A percentile compares a stretch with the other conserved stretches of the same genome.
Conservation (phyloP, 805 yeast genomes). For the Nakazawaea populi region DNA sequence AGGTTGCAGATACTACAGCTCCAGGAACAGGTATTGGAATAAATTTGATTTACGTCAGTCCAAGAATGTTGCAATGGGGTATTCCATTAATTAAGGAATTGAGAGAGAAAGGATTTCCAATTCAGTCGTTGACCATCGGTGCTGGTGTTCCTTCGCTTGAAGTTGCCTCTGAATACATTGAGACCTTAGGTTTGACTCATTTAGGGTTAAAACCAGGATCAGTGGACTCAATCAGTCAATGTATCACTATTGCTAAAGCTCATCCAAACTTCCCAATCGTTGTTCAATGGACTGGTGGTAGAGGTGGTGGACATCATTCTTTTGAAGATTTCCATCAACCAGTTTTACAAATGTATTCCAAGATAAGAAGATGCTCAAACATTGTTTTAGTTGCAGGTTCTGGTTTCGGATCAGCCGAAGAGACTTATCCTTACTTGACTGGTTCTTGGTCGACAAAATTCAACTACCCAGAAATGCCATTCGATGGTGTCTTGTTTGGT, state of each 20-base stretch:
- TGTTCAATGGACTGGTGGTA: conserved; percentile 99
- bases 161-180: conserved; percentile 94
- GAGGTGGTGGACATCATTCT: conserved; percentile 99
- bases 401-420: conserved; percentile 96
- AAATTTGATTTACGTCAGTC: conserved; percentile 92
- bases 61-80: conserved; percentile 98
- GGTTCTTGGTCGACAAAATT: conserved; percentile 91
- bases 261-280: conserved; percentile 97
- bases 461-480: conserved; percentile 98
- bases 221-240: conserved; percentile 83
- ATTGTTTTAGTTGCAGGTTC: conserved; percentile 94
- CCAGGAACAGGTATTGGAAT: conserved; percentile 91
- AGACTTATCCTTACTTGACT: conserved; percentile 94
- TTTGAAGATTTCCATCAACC: conserved; percentile 99
- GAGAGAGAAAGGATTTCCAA: conserved; percentile 90
- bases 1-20: conserved; percentile 59
- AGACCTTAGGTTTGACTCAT: conserved; percentile 86
- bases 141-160: conserved; percentile 99
- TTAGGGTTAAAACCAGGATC: conserved; percentile 98
- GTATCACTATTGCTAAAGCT: conserved; percentile 85
- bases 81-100: conserved; percentile 88
- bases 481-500: conserved; percentile 94
- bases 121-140: conserved; percentile 94
- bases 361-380: conserved; percentile 87
- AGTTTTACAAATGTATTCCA: conserved; percentile 89